phyloP scores from a whole-genome alignment of 306 rosid species.

The Acacia confusa region DNA sequence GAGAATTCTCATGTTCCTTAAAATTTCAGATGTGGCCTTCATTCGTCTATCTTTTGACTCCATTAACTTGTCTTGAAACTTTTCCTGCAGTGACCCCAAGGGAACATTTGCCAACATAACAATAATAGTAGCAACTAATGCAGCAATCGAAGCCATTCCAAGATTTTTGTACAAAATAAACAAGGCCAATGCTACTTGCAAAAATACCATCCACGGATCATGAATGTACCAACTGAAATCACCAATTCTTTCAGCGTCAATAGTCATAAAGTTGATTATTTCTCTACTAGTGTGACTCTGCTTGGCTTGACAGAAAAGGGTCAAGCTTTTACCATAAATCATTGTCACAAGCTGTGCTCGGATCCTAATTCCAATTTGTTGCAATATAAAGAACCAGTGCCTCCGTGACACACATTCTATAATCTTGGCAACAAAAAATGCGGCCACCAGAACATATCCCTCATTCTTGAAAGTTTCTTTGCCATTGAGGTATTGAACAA shows the following conservation, averaged over 20 bases:
- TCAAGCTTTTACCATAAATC: conserved; percentile 41
- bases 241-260: conserved; percentile 59
- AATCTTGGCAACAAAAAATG: conserved; percentile 45
- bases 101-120: conserved; percentile 55
- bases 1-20: conserved; percentile 63
- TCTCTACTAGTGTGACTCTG: conserved; percentile 52
- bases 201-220: conserved; percentile 41
- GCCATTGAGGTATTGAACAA: conserved; percentile 53
- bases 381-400: conserved; percentile 46
- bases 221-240: conserved; percentile 40
- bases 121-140: conserved; percentile 43
- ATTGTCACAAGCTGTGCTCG: conserved; percentile 37
- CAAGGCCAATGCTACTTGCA: conserved; percentile 45
- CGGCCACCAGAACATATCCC: conserved; percentile 42
- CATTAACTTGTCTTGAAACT: conserved; percentile 52
- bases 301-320: conserved; percentile 44
- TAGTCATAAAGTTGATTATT: conserved; percentile 50
- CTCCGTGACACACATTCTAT: conserved; percentile 42
- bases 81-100: conserved; percentile 42
- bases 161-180: conserved; percentile 47
- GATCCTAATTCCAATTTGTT: conserved; percentile 42
- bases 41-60: conserved; percentile 58
- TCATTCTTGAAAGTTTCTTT: conserved; percentile 34
- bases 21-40: conserved; percentile 58
- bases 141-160: conserved; percentile 50